Conservation (phyloP, 495 filamentous ascomycete species). For the Tuber borchii region DNA sequence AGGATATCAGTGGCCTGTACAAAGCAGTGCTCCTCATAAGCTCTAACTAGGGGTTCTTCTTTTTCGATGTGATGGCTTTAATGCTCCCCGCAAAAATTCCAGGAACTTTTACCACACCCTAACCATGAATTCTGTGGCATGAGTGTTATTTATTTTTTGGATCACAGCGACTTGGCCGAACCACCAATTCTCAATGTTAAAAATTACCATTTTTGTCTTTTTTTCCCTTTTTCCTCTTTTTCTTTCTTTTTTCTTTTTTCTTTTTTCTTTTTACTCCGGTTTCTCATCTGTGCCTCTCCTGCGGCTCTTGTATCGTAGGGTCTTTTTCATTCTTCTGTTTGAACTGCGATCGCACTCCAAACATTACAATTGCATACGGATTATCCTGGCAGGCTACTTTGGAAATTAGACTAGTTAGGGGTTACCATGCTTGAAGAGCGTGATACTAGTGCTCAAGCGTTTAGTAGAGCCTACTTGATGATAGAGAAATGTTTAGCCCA, state of each 20-base stretch:
- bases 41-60: slow-evolving; percentile 50
- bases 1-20: slow-evolving; percentile 89
- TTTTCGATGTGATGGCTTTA: neutral
- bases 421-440: neutral
- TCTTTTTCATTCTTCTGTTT: neutral
- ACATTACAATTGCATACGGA: neutral
- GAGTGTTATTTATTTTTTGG: slow-evolving; percentile 3
- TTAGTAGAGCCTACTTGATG: neutral
- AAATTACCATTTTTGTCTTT: neutral
- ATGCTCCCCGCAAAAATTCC: neutral
- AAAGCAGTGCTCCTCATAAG: slow-evolving; percentile 59
- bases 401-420: neutral
- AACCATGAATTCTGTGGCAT: neutral
- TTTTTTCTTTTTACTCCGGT: neutral
- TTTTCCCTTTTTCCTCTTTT: neutral
- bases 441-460: neutral
- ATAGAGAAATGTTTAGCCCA: neutral
- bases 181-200: neutral
- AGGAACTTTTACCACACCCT: neutral
- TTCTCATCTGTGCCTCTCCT: neutral
- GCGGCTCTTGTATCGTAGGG: neutral
- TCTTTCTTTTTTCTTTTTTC: neutral
- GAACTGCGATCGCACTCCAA: neutral
- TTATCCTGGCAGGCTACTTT: neutral
- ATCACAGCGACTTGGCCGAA: slow-evolving; percentile 1